Evolutionary conservation across 164 flowering plant genomes (phyloP), one percentile per base, ranked within the genome.

Genomic region (Magnolia changhungtana): DNA sequence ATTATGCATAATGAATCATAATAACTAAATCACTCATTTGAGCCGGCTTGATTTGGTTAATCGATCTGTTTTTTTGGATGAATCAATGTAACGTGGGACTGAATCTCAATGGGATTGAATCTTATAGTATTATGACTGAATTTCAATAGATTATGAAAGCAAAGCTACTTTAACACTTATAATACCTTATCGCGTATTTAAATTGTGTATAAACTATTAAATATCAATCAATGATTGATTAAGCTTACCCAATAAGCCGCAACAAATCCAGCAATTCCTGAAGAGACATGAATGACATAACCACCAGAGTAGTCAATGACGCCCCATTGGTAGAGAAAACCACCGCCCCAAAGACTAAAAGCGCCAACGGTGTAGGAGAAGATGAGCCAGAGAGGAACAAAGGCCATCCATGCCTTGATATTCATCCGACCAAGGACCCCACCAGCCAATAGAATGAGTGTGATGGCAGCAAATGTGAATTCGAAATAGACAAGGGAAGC

Each of bases 401-500:
- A 81, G 21, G 63, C 77, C 83, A 81, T 81, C 83, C 83, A 81
- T 2, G 83, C 83, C 65, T 69, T 78, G 76, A 81, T 75, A 50
- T 73, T 81, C 83, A 81, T 81, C 68, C 83, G 70, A 13, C 74
- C 83, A 6, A 81, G 75, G 23, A 81, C 63, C 1, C 77, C 63
- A n/a, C 83, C 83, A 7, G 83, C 84, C 29, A 81, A 70, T 0
- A 81, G 76, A 1, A 81, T 79, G 18, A 79, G 49, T 21, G 84
- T 81, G 13, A 81, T 72, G 20, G 84, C 84, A 8, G 84, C 81
- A 49, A 79, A 81, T 21, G 85, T 83, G 85, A 86, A 89, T 63
- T 89, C 88, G 66, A 85, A 89, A 74, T 85, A 86, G 5, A 89
- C 92, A 1, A 87, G 85, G 21, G 89, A 14, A 51, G 89, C 92